Base-by-base conservation (phyloP, 495 filamentous ascomycete species). In the Cercophora samala region DNA sequence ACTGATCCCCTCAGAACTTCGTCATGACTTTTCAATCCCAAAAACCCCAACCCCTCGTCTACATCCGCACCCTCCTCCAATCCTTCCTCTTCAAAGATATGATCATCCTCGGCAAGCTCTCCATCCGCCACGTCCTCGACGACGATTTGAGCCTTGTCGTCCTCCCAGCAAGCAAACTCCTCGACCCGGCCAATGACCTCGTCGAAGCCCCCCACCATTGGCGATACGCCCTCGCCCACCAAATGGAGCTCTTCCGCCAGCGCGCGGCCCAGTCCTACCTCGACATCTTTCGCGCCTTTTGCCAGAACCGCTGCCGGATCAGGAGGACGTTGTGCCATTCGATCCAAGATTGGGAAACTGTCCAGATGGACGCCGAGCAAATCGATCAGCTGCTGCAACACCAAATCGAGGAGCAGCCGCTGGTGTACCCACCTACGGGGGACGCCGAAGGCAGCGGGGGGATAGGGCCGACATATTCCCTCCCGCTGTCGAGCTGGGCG, bases 251-350 rank as follows among this genome's bases (percentile, higher is more conserved):
- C 6, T 98, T 97, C 78, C 85, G 90, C 42, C 85, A 88, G 67
- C 85, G 90, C 58, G 88, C 89, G 53, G 87, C 87, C 24, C 78
- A 93, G 80, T 88, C 89, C 5, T 97, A 92, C 72, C 78, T 94
- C 6, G 92, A 97, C 69, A 85, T 94, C 21, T 90, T 93, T 69
- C 87, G 91, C 58, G 87, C 89, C 25, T 83, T 94, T 17, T 97
- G 93, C 74, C 88, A 97, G 74, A 99, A 99, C 70, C 85, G 93
- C 61, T 93, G 92, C 73, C 89, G 95, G 11, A 85, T 96, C 51
- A 89, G 95, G 18, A 86, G 95, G 32, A 91, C 88, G 17, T 80
- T 99, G 25, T 91, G 88, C 66, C 95, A 97, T 74, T 85, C 86
- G 8, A 86, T 96, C 52, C 77, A 87, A 22, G 90, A 93, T 67